Evolutionary conservation across 202 grass and related monocot species (phyloP).

Genomic region (Saccharum hybrid): DNA sequence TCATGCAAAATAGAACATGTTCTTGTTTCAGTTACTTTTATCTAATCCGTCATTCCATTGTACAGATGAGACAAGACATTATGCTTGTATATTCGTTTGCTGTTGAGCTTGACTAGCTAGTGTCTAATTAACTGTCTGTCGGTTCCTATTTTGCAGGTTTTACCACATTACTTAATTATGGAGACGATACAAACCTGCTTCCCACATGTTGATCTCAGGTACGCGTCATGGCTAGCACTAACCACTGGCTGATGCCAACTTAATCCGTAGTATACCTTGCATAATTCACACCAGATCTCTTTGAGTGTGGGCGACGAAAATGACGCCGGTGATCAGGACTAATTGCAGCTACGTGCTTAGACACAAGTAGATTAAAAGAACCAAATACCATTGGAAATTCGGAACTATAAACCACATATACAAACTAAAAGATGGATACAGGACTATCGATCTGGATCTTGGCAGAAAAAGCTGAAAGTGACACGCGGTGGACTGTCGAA

Average conservation of each 20-base stretch:
- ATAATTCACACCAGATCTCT: constrained; percentile 40
- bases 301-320: constrained; percentile 49
- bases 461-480: constrained; percentile 41
- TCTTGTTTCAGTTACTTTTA: background rate
- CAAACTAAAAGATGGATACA: constrained; percentile 32
- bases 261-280: constrained; percentile 41
- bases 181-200: constrained; percentile 9
- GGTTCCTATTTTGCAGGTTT: background rate
- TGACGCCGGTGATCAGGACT: constrained; percentile 43
- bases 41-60: background rate
- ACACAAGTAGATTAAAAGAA: constrained; percentile 2
- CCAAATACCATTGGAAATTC: background rate
- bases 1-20: background rate
- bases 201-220: constrained; percentile 43
- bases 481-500: constrained; percentile 50
- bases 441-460: constrained; percentile 36
- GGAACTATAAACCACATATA: background rate
- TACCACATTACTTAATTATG: background rate
- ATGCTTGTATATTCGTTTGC: background rate
- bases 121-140: background rate
- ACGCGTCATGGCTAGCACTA: constrained; percentile 34
- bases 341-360: constrained; percentile 35
- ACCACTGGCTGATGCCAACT: constrained; percentile 25
- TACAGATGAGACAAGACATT: background rate
- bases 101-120: background rate